These are phyloP conservation scores for Colletotrichum sp. DNA, from an alignment of 2,329 filamentous ascomycete species.

Conservation along the genomic window DNA sequence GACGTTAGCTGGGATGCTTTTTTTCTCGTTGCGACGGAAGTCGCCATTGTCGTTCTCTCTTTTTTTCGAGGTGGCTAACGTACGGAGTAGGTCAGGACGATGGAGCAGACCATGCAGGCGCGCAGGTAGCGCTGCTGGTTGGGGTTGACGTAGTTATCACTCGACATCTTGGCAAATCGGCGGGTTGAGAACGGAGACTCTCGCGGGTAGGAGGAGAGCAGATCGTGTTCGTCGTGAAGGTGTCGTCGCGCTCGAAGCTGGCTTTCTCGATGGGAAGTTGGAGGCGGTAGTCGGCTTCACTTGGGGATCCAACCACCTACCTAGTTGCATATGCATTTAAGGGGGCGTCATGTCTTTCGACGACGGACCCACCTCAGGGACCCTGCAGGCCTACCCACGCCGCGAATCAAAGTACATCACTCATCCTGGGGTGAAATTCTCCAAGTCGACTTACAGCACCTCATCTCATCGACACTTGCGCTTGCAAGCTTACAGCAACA, in stretches of 20 bases:
- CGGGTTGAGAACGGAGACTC: neutral
- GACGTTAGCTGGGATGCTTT: neutral
- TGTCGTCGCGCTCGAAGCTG: neutral
- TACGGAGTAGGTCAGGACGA: constrained; percentile 84
- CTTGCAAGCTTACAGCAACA: neutral
- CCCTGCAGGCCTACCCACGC: neutral
- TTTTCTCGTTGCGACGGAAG: neutral
- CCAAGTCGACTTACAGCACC: neutral
- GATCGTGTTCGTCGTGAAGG: neutral
- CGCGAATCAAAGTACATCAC: constrained; percentile 14
- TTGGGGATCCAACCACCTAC: neutral
- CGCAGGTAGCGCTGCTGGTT: constrained; percentile 85
- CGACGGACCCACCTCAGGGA: neutral
- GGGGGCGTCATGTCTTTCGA: neutral
- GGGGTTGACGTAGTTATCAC: constrained; percentile 70
- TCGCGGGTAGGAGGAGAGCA: neutral
- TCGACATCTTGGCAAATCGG: constrained; percentile 37
- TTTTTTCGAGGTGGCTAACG: constrained; percentile 29
- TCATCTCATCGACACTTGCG: neutral
- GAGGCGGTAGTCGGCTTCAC: neutral
- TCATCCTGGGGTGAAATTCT: neutral
- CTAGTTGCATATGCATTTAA: neutral
- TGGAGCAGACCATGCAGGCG: constrained; percentile 98
- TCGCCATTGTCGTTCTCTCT: neutral
- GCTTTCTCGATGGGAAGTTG: neutral